Percentiles rank a stretch among this genome's conserved stretches.
Conservation (phyloP, 768 basidiomycete species). For the Suillus discolor region DNA sequence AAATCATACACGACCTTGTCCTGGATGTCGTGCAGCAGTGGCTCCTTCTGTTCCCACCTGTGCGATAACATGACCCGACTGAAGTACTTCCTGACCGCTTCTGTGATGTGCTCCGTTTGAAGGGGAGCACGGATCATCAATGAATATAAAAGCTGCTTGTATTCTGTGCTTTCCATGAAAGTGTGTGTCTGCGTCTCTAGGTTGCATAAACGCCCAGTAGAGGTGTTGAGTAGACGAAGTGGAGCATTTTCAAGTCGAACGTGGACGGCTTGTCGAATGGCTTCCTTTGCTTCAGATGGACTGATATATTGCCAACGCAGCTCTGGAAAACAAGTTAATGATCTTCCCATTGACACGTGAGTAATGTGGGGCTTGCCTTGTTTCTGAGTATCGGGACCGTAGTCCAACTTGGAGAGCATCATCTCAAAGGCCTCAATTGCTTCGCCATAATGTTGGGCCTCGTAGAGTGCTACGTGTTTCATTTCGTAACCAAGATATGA, state of each 20-base stretch:
- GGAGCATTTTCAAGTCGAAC: slow-evolving; percentile 3
- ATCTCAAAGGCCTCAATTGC: background rate
- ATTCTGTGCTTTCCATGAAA: background rate
- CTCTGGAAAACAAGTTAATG: background rate
- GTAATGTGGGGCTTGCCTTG: background rate
- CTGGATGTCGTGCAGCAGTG: background rate
- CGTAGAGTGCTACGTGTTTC: background rate
- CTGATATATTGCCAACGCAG: background rate
- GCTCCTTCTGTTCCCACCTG: background rate
- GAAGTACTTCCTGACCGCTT: background rate
- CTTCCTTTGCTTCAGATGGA: background rate
- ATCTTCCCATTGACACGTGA: background rate
- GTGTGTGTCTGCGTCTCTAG: background rate
- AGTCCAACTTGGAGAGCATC: background rate
- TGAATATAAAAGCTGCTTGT: background rate
- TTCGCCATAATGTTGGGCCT: background rate
- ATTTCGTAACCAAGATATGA: background rate
- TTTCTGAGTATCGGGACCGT: background rate
- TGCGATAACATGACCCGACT: slow-evolving; percentile 1
- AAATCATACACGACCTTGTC: background rate
- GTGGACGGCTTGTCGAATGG: background rate
- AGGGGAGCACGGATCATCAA: background rate
- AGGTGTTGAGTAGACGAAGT: slow-evolving; percentile 6
- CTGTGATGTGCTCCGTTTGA: background rate
- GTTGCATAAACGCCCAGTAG: background rate